Base-by-base conservation (phyloP, 768 basidiomycete species). In the Lactifluus rugatus region DNA sequence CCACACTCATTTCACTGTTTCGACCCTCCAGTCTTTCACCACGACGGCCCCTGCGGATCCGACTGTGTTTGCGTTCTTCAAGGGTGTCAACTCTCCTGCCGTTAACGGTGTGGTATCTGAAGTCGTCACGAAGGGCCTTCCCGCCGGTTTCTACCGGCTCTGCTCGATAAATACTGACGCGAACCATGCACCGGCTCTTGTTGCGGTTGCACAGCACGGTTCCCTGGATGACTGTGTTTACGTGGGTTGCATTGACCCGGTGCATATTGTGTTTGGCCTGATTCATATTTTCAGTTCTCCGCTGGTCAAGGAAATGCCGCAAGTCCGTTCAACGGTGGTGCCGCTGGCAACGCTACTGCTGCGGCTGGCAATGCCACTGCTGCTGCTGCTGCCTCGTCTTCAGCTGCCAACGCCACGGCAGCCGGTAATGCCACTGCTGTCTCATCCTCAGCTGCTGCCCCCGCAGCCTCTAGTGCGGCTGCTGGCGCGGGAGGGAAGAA, bases 1-100 rank as follows among this genome's bases (percentile, higher is more conserved):
- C 11, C 82, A 85, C 70, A 73, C 74, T 17, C 85, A 88, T 65
- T 69, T 85, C 64, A 82, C 83, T 44, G 72, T 87, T 54, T 78
- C 86, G 69, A 56, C 68, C 52, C 70, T 88, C 56, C 59, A 66
- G 16, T 72, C 76, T 13, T 69, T 85, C 54, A 70, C 70, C 37
- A 74, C 79, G 62, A 80, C 82, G 13, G 72, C 68, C 1, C 74
- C 79, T 1, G 74, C 73, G 14, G 69, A 84, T 68, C 76, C 81
- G 16, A 72, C 65, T 26, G 67, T 71, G 31, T 85, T 85, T 56
- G 76, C 76, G 11, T 85, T 80, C 70, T 86, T 85, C 76, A 76
- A 74, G 66, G 76, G 75, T 39, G 58, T 85, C 64, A 82, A 80
- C 66, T 65, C 58, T 10, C 72, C 73, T 1, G 75, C 80, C 14